A percentile compares a stretch with the other conserved stretches of the same genome.
These are phyloP conservation scores for Inga oerstediana DNA, from an alignment of 306 rosid species.

Conservation along the genomic window DNA sequence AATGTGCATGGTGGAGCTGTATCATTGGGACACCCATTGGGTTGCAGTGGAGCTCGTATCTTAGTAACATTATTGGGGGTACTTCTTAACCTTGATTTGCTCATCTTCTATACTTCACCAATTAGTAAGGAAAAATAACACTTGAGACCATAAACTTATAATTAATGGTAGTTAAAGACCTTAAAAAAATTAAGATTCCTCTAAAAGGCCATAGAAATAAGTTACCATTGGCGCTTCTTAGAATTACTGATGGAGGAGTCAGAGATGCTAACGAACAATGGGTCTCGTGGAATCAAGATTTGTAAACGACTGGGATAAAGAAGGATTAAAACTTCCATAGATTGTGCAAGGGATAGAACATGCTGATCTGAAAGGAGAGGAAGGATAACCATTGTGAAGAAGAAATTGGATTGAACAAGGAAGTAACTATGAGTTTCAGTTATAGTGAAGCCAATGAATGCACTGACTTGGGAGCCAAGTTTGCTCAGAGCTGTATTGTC, in stretches of 20 bases:
- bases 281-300: not conserved
- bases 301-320: not conserved
- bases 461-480: too few species aligned
- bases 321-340: not conserved
- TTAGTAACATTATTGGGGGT: conserved; percentile 91
- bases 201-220: not conserved
- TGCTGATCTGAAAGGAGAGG: not conserved
- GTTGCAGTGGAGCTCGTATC: conserved; percentile 98
- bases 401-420: too few species aligned
- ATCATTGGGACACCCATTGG: conserved; percentile 93
- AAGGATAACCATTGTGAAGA: too few species aligned
- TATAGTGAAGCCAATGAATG: too few species aligned
- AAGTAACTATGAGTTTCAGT: too few species aligned
- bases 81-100: conserved; percentile 27
- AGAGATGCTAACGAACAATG: not conserved
- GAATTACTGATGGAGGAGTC: not conserved
- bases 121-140: not conserved
- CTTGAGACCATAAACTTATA: not conserved
- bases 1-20: conserved; percentile 93
- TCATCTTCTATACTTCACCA: not conserved
- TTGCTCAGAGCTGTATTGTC: too few species aligned
- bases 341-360: not conserved
- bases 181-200: not conserved
- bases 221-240: not conserved
- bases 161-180: not conserved